A percentile compares a stretch with the other conserved stretches of the same genome.
Conservation (phyloP, 805 yeast genomes). For the Candida takata region DNA sequence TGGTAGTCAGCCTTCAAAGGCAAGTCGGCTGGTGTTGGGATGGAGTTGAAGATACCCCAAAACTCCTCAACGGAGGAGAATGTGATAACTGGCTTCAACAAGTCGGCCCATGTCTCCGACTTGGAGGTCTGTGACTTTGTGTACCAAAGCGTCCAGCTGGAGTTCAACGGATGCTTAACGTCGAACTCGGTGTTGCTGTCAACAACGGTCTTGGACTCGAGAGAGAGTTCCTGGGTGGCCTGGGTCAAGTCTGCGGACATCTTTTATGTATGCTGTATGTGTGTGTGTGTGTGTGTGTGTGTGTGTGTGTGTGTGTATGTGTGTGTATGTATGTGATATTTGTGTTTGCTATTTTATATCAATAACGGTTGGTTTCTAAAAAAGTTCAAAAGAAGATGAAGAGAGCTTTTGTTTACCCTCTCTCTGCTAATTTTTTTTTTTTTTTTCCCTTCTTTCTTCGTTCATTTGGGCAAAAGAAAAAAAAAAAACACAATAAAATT, state of each 20-base stretch:
- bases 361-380: neutral
- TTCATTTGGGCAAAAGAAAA: too few species aligned
- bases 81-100: slow-evolving; percentile 86
- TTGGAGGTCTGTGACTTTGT: slow-evolving; percentile 82
- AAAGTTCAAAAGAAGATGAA: neutral
- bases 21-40: slow-evolving; percentile 85
- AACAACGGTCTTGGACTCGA: slow-evolving; percentile 13
- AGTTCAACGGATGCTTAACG: slow-evolving; percentile 73
- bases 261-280: neutral
- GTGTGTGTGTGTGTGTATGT: neutral
- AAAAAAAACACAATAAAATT: too few species aligned
- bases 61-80: slow-evolving; percentile 95
- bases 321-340: neutral
- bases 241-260: slow-evolving; percentile 25
- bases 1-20: slow-evolving; percentile 93
- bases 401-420: too few species aligned
- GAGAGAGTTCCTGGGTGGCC: slow-evolving; percentile 21
- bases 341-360: neutral
- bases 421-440: too few species aligned
- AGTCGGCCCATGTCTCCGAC: slow-evolving; percentile 81
- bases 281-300: slow-evolving; percentile 3
- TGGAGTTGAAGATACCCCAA: slow-evolving; percentile 95
- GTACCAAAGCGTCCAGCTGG: slow-evolving; percentile 96
- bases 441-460: too few species aligned
- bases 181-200: slow-evolving; percentile 21